Evolutionary conservation across 345 rosid genomes (phyloP), one percentile per base, ranked within the genome.

Genomic region (thale cress (Arabidopsis thaliana)): DNA sequence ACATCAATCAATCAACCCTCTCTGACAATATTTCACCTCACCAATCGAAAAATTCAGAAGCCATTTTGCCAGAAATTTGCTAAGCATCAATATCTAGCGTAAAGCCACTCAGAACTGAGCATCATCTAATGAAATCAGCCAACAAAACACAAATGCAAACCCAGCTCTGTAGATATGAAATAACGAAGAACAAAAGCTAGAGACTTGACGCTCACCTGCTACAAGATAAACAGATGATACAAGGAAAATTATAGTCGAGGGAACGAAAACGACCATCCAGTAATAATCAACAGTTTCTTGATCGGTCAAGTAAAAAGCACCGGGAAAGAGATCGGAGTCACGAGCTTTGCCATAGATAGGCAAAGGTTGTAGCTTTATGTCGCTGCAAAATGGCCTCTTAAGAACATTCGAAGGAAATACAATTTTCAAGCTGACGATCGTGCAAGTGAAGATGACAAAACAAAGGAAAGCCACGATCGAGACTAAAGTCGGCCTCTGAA

Each of bases 301-400:
- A 82, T 94, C 95, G 40, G 97, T 94, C 86, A 91, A 78, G 81
- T 86, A 87, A 82, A 89, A 94, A 12, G 86, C 93, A 42, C 97
- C 93, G 0, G 85, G 81, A 38, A 85, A 78, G 68, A 75, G 80
- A 87, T 85, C 95, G 8, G 93, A 86, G 33, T 84, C 89, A 33
- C 85, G 88, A 13, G 87, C 81, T 69, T 83, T 88, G 0, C 52
- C 78, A 45, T 78, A 79, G 13, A 91, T 49, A 36, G 85, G 85
- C 65, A 88, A 80, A 28, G 87, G 82, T 79, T 82, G 85, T 1
- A 87, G 78, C 84, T 90, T 85, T 50, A 71, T 22, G 25, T 85
- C 88, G 48, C 89, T 53, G 69, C 98, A 91, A 80, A 91, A 94
- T 12, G 93, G 97, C 60, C 95, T 78, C 86, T 56, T 86, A 56